Base-by-base conservation (phyloP, 2,329 filamentous ascomycete species). In the Pseudogymnoascus sp. region DNA sequence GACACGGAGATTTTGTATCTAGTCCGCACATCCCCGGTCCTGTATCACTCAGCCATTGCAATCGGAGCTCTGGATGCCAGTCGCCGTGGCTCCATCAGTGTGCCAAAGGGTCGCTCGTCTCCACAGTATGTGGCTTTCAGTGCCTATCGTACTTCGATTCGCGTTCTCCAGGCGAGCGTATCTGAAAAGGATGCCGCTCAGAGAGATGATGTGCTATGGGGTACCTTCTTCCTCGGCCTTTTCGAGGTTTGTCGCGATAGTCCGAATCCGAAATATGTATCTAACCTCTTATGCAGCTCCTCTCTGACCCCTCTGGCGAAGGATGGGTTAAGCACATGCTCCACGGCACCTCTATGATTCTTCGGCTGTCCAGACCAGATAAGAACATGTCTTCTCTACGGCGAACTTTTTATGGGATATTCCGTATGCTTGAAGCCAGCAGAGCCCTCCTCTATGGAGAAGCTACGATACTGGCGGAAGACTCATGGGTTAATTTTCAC, bases 241-340 rank as follows among this genome's bases (percentile, higher is more conserved):
- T 69, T 69, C 27, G 68, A 68, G 64, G 66, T 65, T 15, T 21
- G 44, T 25, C 9, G 21, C n/a, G 33, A 51, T 17, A 15, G 9
- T 10, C 15, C 2, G 5, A 59, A 60, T 3, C n/a, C 8, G 2
- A 58, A 58, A 48, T 38, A 13, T 21, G 2, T n/a, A 38, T 2
- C 41, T 61, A 31, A 44, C 36, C 5, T n/a, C n/a, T n/a, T 1
- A 5, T 21, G 5, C 15, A 68, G 65, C 63, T 69, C 0, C 68
- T 69, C 65, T 66, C 61, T 10, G 68, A 69, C 39, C 29, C 61
- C 2, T 63, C 67, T 12, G 68, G 67, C 0, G 61, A 66, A 3
- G 66, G 67, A 2, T 69, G 66, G 65, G 44, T 68, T 9, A 66
- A 67, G 58, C 68, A 69, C 41, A 65, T 69, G 33, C 60, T 68